Conservation (phyloP, 2,329 filamentous ascomycete genomes). For the Colletotrichum sp. region DNA sequence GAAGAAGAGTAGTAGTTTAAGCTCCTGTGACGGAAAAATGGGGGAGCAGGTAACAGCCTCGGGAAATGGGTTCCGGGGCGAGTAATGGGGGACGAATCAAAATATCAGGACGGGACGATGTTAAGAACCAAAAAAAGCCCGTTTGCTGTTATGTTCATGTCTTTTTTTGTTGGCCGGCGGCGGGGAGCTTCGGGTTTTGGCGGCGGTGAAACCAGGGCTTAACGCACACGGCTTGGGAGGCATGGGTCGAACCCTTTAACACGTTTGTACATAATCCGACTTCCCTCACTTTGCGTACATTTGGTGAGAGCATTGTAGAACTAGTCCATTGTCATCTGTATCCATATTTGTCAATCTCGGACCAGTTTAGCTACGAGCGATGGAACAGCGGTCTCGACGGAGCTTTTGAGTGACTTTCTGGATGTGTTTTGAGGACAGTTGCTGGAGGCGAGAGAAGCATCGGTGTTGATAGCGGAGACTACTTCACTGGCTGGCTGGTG, state of each 20-base stretch:
- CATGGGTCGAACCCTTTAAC: neutral
- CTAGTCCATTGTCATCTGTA: conserved; percentile 12
- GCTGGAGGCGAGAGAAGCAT: neutral
- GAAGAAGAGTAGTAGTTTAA: conserved; percentile 13
- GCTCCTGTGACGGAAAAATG: neutral
- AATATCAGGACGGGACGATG: conserved; percentile 9
- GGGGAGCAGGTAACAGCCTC: neutral
- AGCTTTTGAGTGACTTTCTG: neutral
- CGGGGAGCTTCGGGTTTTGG: conserved; percentile 3
- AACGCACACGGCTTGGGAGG: conserved; percentile 1
- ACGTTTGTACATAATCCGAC: conserved; percentile 19
- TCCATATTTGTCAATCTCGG: neutral
- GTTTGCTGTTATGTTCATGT: neutral
- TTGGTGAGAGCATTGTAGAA: conserved; percentile 21
- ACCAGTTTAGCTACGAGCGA: neutral
- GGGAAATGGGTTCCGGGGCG: neutral
- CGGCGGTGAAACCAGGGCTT: neutral
- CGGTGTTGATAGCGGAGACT: neutral
- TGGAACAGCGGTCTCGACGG: neutral
- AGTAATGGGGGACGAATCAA: conserved; percentile 12
- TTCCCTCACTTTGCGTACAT: conserved; percentile 19
- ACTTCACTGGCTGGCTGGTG: neutral
- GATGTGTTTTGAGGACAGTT: neutral
- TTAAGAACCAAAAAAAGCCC: neutral
- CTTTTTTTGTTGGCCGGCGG: conserved; percentile 4